These are phyloP conservation scores for Sclerotinia subarctica DNA, from an alignment of 2,329 filamentous ascomycete species.

Conservation along the genomic window DNA sequence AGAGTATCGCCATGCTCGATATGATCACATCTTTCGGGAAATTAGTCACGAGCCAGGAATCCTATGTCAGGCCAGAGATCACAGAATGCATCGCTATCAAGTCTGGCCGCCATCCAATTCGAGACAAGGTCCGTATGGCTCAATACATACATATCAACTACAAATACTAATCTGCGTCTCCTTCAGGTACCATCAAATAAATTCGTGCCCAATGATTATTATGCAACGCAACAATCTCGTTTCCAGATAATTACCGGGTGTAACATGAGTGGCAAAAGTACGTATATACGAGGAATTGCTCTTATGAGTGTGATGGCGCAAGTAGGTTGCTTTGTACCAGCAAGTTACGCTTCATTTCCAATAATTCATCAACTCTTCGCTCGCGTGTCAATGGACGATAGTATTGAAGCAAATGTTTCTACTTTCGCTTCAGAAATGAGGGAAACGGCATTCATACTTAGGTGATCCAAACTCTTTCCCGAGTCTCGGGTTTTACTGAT, in stretches of 20 bases:
- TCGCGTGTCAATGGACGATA: slow-evolving; percentile 81
- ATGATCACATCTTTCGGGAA: slow-evolving; percentile 79
- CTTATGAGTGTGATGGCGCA: slow-evolving; percentile 91
- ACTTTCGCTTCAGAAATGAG: slow-evolving; percentile 95
- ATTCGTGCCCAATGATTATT: slow-evolving; percentile 88
- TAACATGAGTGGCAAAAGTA: slow-evolving; percentile 98
- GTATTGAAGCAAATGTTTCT: slow-evolving; percentile 84
- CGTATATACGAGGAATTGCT: slow-evolving; percentile 83
- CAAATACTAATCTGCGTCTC: neutral
- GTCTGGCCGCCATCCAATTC: slow-evolving; percentile 65
- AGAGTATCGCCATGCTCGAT: slow-evolving; percentile 82
- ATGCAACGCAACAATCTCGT: slow-evolving; percentile 72
- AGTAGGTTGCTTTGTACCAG: slow-evolving; percentile 86
- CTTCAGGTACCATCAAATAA: slow-evolving; percentile 57
- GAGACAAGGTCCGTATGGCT: slow-evolving; percentile 51
- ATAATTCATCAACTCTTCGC: slow-evolving; percentile 83
- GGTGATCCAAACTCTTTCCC: slow-evolving; percentile 38
- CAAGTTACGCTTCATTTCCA: slow-evolving; percentile 75
- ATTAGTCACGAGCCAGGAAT: slow-evolving; percentile 58
- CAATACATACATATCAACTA: neutral
- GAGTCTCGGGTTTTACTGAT: slow-evolving; percentile 2
- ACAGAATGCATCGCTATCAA: slow-evolving; percentile 63
- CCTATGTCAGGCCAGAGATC: slow-evolving; percentile 63
- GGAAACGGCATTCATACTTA: slow-evolving; percentile 89
- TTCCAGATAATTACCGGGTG: slow-evolving; percentile 95